phyloP scores from a whole-genome alignment of 2,329 filamentous ascomycete genomes.

The Aspergillus latus region DNA sequence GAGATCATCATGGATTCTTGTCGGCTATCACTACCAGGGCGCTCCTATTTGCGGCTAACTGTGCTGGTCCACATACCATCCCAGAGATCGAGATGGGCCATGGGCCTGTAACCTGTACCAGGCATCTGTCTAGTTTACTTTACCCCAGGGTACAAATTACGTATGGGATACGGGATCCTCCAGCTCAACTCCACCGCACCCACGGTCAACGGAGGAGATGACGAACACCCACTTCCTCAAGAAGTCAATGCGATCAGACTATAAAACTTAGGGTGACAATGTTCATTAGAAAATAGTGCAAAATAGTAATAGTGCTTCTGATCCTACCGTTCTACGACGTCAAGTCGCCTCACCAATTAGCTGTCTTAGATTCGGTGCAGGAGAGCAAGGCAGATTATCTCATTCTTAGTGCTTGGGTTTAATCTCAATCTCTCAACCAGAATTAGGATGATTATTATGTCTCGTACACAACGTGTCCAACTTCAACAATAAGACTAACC shows the following conservation, averaged over 20 bases:
- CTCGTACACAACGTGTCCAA: constrained; percentile 4
- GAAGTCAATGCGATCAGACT: neutral
- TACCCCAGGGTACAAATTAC: constrained; percentile 3
- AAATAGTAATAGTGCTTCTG: constrained; percentile 4
- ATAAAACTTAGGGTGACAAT: neutral
- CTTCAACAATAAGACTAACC: constrained; percentile 3
- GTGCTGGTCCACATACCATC: constrained; percentile 18
- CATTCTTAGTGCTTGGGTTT: neutral
- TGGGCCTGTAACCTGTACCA: neutral
- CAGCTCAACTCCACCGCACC: constrained; percentile 30
- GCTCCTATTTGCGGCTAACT: constrained; percentile 13
- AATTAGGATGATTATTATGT: neutral
- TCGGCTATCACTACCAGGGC: neutral
- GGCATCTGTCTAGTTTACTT: neutral
- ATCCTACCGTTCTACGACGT: neutral
- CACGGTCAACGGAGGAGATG: constrained; percentile 24
- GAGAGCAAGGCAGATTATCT: neutral
- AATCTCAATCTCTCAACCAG: neutral
- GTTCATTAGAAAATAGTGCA: constrained; percentile 5
- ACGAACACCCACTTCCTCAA: constrained; percentile 23
- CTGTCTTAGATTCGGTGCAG: constrained; percentile 1
- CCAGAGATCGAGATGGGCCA: constrained; percentile 9
- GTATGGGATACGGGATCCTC: neutral
- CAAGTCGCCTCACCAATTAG: constrained; percentile 10
- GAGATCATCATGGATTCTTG: neutral